Evolutionary conservation across 345 rosid species (phyloP).

Genomic region (Bruguiera parviflora): DNA sequence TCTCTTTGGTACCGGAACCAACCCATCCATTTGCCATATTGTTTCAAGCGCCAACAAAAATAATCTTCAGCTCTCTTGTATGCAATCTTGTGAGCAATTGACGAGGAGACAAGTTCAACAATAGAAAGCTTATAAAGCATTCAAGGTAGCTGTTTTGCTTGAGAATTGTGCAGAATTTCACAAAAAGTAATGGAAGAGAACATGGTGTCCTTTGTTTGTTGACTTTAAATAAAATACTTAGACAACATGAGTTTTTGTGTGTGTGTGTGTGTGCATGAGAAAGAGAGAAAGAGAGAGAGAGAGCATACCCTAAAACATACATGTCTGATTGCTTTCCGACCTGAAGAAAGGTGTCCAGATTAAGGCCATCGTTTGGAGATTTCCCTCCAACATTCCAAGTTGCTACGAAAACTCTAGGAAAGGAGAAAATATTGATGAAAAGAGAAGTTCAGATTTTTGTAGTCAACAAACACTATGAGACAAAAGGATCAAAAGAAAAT

Average conservation of each 20-base stretch:
- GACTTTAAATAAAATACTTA: no score
- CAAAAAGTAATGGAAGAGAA: no score
- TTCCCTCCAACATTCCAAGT: conserved; percentile 99
- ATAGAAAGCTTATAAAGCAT: no score
- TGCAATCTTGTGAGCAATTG: neutral
- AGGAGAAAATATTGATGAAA: conserved; percentile 6
- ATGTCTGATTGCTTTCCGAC: conserved; percentile 57
- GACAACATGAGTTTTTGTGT: no score
- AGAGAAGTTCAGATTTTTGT: no score
- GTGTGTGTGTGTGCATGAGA: neutral
- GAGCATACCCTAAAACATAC: conserved; percentile 72
- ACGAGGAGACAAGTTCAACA: neutral
- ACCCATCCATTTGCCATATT: neutral
- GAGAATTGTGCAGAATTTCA: no score
- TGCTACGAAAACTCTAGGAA: conserved; percentile 70
- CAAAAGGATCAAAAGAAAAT: neutral
- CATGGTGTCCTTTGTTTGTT: no score
- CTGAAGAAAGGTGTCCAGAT: conserved; percentile 69
- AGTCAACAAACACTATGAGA: neutral
- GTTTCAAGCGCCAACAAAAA: neutral
- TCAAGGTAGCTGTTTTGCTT: no score
- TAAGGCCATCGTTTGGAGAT: conserved; percentile 58
- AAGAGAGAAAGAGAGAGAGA: conserved; percentile 4
- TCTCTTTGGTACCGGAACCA: neutral
- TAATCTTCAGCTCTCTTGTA: neutral